Evolutionary conservation across 2,329 filamentous ascomycete genomes (phyloP), one percentile per base, ranked within the genome.

Genomic region (Arachnomyces sp.): DNA sequence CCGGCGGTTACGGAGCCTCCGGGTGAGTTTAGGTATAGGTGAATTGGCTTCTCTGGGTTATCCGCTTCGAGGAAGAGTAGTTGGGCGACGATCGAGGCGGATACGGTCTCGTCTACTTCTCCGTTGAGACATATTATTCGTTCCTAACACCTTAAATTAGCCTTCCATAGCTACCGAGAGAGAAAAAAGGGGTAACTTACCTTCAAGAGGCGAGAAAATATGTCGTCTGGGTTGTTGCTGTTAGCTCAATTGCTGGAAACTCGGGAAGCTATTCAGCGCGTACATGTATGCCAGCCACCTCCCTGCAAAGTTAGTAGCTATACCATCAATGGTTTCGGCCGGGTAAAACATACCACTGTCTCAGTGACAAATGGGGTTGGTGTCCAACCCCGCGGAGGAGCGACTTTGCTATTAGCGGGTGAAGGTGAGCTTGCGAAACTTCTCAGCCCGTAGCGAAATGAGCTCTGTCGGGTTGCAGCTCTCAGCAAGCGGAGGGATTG

Each of bases 41-140:
- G 92, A 50, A 98, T 96, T 9, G 88, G 85, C 62, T 95, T 95
- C 41, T 93, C 80, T 3, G 90, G 89, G 56, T 86, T 87, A 59
- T 98, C 92, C 55, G 90, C 92, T 73, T 98, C 93, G 63, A 98
- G 87, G 77, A 89, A 98, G 48, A 98, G 83, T 15, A 98, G 80
- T 62, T 98, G 93, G 1, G 92, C 87, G 18, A 96, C 90, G 48
- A 96, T 87, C 31, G 84, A 86, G n/a, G 92, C 90, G 29, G 88
- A 94, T 51, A 92, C 80, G 31, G 78, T 82, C 59, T 95, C 86
- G 67, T 96, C 85, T 43, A 96, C 88, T 57, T 85, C 75, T 56
- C 90, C 90, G 56, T 95, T 95, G 28, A 96, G 76, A 60, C 86
- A 95, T 56, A 98, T 76, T 56, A 96, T 96, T 48, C 90, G 86